Evolutionary conservation across 2,329 filamentous ascomycete species (phyloP).

Genomic region (Colletotrichum australisinense): DNA sequence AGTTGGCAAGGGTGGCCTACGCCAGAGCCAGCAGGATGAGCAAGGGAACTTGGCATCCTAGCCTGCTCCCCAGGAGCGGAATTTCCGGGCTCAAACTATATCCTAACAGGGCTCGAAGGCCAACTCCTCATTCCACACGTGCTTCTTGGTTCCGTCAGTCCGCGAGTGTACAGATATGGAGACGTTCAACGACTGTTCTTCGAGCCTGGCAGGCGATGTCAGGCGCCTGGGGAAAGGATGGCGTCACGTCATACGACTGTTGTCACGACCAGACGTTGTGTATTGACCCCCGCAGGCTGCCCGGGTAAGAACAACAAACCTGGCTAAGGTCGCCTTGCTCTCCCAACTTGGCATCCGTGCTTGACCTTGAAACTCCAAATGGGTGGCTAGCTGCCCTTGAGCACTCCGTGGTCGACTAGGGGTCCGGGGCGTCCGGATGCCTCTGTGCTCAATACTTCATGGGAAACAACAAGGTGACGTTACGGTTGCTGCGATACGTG

Average conservation of each 20-base stretch:
- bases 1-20: slow-evolving; percentile 2
- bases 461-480: slow-evolving; percentile 1
- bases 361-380: neutral
- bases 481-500: neutral
- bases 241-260: slow-evolving; percentile 18
- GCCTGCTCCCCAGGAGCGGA: neutral
- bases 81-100: neutral
- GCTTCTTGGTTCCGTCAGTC: neutral
- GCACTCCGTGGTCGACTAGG: neutral
- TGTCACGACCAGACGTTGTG: neutral
- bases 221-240: neutral
- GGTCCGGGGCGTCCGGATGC: slow-evolving; percentile 9
- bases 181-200: slow-evolving; percentile 15
- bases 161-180: neutral
- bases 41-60: neutral
- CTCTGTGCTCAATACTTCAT: neutral
- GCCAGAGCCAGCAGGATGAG: neutral
- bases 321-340: neutral
- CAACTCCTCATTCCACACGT: neutral
- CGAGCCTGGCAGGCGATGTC: neutral
- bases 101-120: neutral
- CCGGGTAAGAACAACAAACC: neutral
- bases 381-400: neutral
- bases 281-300: neutral
- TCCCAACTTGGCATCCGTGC: neutral